phyloP scores from a whole-genome alignment of 768 basidiomycete genomes.

The Trametes villosa region DNA sequence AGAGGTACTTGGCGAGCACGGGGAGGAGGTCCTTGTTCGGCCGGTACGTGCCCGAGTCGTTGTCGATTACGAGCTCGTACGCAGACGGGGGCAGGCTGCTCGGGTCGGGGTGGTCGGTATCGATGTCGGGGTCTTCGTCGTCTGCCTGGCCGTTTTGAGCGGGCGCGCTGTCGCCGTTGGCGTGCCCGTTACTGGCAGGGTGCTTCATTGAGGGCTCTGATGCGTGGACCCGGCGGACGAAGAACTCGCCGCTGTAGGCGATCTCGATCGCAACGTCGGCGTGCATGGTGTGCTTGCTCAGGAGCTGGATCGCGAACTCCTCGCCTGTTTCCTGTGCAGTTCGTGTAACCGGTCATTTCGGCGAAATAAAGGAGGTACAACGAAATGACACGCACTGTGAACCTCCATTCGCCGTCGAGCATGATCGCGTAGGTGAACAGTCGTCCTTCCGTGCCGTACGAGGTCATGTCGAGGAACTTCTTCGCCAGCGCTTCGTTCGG shows the following conservation, averaged over 20 bases:
- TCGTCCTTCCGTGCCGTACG: constrained; percentile 45
- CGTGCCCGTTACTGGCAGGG: not conserved
- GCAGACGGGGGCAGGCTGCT: constrained; percentile 20
- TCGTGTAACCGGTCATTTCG: not conserved
- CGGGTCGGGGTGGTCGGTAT: constrained; percentile 34
- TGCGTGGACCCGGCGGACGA: constrained; percentile 34
- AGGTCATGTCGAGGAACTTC: constrained; percentile 47
- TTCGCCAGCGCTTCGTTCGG: constrained; percentile 33
- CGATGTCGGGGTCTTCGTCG: not conserved
- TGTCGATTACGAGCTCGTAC: constrained; percentile 53
- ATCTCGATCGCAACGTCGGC: constrained; percentile 47
- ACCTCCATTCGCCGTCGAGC: constrained; percentile 47
- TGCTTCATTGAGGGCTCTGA: not conserved
- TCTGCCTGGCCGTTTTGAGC: constrained; percentile 10
- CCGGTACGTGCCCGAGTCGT: constrained; percentile 52
- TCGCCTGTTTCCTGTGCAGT: constrained; percentile 45
- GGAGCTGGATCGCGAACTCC: constrained; percentile 46
- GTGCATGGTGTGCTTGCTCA: constrained; percentile 54
- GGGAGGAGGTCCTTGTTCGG: constrained; percentile 45
- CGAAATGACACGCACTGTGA: constrained; percentile 42
- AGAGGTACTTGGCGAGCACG: constrained; percentile 41
- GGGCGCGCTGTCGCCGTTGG: constrained; percentile 3
- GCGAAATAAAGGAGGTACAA: too few relatives aligned
- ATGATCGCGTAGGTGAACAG: constrained; percentile 52
- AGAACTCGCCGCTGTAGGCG: constrained; percentile 49